Percentiles rank a stretch among this genome's conserved stretches.
phyloP scores from a whole-genome alignment of 257 asterid species.

The Lycium ferocissimum region DNA sequence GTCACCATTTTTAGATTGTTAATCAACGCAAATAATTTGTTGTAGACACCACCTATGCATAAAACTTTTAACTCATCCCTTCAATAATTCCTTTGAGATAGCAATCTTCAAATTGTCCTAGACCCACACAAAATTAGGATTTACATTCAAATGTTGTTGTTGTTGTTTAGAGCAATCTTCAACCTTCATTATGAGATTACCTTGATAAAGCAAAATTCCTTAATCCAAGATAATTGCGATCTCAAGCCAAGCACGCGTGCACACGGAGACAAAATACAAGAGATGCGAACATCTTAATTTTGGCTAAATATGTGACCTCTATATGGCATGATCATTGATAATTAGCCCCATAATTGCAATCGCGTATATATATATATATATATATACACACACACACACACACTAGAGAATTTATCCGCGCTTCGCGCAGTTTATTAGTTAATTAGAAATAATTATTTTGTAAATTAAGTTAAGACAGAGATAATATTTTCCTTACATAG shows the following conservation, averaged over 20 bases:
- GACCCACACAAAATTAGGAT: too few relatives aligned
- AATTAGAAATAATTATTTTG: too few relatives aligned
- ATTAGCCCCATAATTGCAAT: conserved; percentile 36
- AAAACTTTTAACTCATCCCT: neutral
- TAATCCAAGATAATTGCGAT: conserved; percentile 33
- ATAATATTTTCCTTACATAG: too few relatives aligned
- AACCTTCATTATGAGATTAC: conserved; percentile 25
- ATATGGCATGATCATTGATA: neutral
- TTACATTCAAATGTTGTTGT: too few relatives aligned
- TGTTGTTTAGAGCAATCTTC: neutral
- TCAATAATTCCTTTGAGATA: neutral
- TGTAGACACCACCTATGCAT: neutral
- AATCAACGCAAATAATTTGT: neutral
- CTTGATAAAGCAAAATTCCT: conserved; percentile 7
- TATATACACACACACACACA: too few relatives aligned
- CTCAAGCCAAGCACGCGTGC: conserved; percentile 37
- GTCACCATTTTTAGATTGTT: neutral
- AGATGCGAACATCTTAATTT: conserved; percentile 35
- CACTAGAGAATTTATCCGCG: too few relatives aligned
- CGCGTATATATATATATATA: neutral
- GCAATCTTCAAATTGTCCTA: neutral
- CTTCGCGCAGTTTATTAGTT: too few relatives aligned
- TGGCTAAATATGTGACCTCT: conserved; percentile 34
- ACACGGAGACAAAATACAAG: neutral
- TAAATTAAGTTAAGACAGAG: too few relatives aligned